Conservation (phyloP, 106 monocot species). For the Acorus gramineus region DNA sequence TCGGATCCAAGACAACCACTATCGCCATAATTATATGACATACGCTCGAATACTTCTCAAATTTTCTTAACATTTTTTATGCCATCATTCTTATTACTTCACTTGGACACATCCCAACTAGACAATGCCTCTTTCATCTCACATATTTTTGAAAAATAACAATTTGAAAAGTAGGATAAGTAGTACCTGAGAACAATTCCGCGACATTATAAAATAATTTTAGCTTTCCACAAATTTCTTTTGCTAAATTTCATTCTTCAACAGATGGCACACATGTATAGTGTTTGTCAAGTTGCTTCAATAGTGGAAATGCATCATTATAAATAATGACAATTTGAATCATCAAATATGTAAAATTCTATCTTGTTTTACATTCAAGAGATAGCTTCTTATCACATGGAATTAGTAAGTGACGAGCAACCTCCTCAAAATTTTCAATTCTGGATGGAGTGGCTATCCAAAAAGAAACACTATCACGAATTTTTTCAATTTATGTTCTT, state of each 20-base stretch:
- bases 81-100: constrained; percentile 5
- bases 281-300: not conserved
- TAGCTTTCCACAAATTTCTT: constrained; percentile 7
- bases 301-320: constrained; percentile 1
- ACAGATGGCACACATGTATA: constrained; percentile 1
- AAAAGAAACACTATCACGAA: constrained; percentile 13
- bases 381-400: not conserved
- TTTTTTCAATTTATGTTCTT: too few species aligned
- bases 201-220: not conserved
- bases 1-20: constrained; percentile 18
- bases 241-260: constrained; percentile 10
- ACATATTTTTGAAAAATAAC: constrained; percentile 4
- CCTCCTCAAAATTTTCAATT: constrained; percentile 11
- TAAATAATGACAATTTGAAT: too few species aligned
- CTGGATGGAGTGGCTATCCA: constrained; percentile 6
- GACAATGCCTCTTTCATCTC: not conserved
- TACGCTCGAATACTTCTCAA: constrained; percentile 24
- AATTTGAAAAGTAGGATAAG: constrained; percentile 12
- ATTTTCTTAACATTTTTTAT: constrained; percentile 11
- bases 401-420: not conserved
- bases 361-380: too few species aligned
- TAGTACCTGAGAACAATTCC: constrained; percentile 1
- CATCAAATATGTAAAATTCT: too few species aligned
- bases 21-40: constrained; percentile 7
- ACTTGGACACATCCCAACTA: not conserved